These are phyloP conservation scores for Larix kaempferi DNA, from an alignment of 75 land plant genomes.

Conservation along the genomic window DNA sequence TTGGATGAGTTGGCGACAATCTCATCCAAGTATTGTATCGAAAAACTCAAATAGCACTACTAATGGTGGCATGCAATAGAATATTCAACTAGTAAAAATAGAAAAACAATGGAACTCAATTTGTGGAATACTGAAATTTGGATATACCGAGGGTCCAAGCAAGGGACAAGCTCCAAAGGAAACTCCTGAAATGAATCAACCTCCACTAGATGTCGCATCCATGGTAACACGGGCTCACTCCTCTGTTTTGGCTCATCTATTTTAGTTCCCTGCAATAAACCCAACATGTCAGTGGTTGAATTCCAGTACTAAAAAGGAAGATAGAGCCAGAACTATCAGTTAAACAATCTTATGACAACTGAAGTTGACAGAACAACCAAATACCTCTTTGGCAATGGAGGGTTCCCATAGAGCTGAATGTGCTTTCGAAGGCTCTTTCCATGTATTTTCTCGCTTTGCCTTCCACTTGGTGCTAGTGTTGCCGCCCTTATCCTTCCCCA, in stretches of 20 bases:
- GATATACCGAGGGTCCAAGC: conserved; percentile 59
- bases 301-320: too few species aligned
- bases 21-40: not conserved
- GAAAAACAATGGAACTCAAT: not conserved
- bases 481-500: too few species aligned
- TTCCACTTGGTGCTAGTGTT: too few species aligned
- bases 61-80: not conserved
- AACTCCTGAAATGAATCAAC: conserved; percentile 36
- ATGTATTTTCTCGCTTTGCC: too few species aligned
- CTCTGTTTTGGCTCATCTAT: conserved; percentile 11
- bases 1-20: not conserved
- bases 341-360: not conserved
- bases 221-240: conserved; percentile 57
- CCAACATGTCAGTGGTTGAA: too few species aligned
- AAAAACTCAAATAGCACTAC: not conserved
- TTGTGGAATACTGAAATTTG: not conserved
- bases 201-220: conserved; percentile 84
- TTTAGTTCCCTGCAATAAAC: conserved; percentile 1
- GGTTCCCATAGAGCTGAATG: too few species aligned
- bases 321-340: too few species aligned
- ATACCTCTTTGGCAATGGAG: too few species aligned
- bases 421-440: too few species aligned
- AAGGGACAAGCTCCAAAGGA: conserved; percentile 51
- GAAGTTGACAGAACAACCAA: too few species aligned
- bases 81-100: not conserved